Evolutionary conservation across 139 green algal genomes (phyloP), one percentile per base, ranked within the genome.

Genomic region (Closterium sp.): DNA sequence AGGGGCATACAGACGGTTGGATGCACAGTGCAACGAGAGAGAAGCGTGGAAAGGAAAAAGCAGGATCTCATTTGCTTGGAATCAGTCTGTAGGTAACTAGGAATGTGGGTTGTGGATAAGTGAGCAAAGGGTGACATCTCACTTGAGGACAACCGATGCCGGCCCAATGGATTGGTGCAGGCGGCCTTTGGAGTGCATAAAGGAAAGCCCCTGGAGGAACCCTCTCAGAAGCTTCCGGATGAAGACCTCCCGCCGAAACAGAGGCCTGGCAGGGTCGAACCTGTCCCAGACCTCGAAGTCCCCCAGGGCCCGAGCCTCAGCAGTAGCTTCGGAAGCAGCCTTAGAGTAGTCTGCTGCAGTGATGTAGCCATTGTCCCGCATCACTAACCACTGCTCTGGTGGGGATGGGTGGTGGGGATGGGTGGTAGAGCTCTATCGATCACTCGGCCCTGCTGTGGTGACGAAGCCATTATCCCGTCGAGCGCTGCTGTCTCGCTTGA

Each of bases 121-220:
- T 66, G 38, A 12, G 38, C 8, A 10, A 66, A 19, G 38, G 38
- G 7, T 76, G 0, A 76, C 6, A 55, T 76, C 43, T 95, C 66
- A 81, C 84, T 91, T 93, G 32, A 96, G 93, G 10, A 96, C n/a
- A 4, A 96, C 84, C 30, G 93, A 96, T 21, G 88, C 55, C 3
- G 95, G 95, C 0, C 95, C 95, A 19, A 96, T 81, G 86, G 93
- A 95, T 35, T 93, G 91, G 35, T 93, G 88, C 28, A 93, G 88
- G 21, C 91, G 87, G 66, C 76, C 90, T 9, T 36, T 88, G 33
- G 55, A 38, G 91, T 96, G 95, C 95, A 96, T 96, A 87, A 90
- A 95, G 2, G 91, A 88, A n/a, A 96, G 84, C 0, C 94, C 95
- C 86, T 90, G 32, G n/a, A 93, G 31, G 33, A 91, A 21, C 36